Percentiles rank a stretch among this genome's conserved stretches.
These are phyloP conservation scores for Chrysochromulina tobinii DNA, from an alignment of 78 protist genomes.

Conservation along the genomic window DNA sequence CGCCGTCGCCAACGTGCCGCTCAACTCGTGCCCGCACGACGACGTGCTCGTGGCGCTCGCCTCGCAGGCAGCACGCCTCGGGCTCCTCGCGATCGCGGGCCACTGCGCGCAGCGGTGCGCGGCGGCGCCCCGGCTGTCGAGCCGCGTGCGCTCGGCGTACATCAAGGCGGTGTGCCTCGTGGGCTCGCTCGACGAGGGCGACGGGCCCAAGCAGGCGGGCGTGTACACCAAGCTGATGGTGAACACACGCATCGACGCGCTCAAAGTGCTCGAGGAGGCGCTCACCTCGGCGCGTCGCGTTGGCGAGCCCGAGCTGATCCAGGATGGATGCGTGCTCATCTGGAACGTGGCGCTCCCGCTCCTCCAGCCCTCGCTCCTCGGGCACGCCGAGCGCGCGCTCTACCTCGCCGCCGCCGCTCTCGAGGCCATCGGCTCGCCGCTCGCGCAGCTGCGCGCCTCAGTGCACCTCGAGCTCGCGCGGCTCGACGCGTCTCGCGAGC, in stretches of 20 bases:
- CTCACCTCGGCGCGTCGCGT: not conserved
- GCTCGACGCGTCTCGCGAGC: not conserved
- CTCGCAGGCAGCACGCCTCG: not conserved
- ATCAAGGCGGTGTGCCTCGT: not conserved
- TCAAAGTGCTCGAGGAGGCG: not conserved
- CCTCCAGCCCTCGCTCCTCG: not conserved
- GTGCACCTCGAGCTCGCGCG: slow-evolving; percentile 16
- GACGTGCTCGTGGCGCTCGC: not conserved
- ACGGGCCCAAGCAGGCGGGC: not conserved
- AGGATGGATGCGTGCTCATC: not conserved
- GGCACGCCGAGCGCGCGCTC: not conserved
- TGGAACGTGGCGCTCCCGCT: not conserved
- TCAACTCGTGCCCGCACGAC: not conserved
- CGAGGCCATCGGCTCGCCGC: slow-evolving; percentile 1
- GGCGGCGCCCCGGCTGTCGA: not conserved
- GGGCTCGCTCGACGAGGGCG: not conserved
- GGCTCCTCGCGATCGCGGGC: not conserved
- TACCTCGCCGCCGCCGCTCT: not conserved
- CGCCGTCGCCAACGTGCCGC: not conserved
- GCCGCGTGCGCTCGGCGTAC: not conserved
- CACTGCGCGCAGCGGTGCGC: not conserved
- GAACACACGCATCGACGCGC: not conserved
- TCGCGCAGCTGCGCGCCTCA: not conserved
- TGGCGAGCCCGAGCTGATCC: not conserved
- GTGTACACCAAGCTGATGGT: not conserved